Base-by-base conservation (phyloP, 306 rosid genomes). In the Cicer judaicum region DNA sequence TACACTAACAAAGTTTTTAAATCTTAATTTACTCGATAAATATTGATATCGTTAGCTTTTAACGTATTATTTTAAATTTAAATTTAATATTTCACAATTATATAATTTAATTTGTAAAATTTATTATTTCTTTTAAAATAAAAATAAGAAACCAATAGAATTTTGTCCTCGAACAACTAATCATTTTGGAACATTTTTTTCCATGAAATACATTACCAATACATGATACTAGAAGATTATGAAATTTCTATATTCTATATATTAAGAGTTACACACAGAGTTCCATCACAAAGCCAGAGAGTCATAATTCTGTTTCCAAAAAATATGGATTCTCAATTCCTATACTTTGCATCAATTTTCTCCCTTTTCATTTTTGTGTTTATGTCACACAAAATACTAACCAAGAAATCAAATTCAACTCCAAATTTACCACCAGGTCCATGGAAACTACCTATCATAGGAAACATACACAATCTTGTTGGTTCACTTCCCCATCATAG, bases 341-440 rank as follows among this genome's bases (percentile, higher is more conserved):
- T 78, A 14, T 47, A n/a, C 72, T 49, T 60, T 4, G 15, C 75
- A 56, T 46, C 61, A 11, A 9, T 77, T 44, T n/a, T 70, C 13
- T 40, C 65, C 77, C 36, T 61, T 70, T 1, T 78, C 19, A 4
- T 70, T 14, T 60, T 69, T 61, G 5, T 60, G 39, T 49, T 70
- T 9, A 24, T 78, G 39, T 49, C 42, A 21, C 3, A 56, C 11
- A 77, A 67, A 57, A 34, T 68, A 77, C 0, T 70, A 5, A 68
- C 7, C 38, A 72, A 79, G 50, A 79, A 72, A 13, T 34, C 42
- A 34, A 19, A n/a, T 11, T 76, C 82, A 15, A 14, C 65, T 18
- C 55, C 44, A 18, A 83, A 81, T 2, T 38, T 84, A 39, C 83
- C 88, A 70, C 86, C 90, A 12, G 88, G 86, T 12, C 86, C 88